A percentile compares a stretch with the other conserved stretches of the same genome.
These are phyloP conservation scores for Alternaria longipes DNA, from an alignment of 2,329 filamentous ascomycete species.

Conservation along the genomic window DNA sequence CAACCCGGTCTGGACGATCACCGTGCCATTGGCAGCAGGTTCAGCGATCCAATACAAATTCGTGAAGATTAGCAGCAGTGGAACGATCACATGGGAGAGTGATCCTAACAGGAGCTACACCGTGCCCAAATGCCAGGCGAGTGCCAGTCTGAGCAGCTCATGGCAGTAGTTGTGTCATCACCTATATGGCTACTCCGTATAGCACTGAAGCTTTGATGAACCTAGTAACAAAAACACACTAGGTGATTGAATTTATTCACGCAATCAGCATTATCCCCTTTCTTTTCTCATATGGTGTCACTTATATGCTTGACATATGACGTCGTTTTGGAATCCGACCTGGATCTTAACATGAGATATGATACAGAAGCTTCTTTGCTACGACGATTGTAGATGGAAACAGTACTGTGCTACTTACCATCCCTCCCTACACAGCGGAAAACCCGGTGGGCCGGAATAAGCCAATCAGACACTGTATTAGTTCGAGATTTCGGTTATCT, in stretches of 20 bases:
- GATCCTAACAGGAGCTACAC: conserved; percentile 55
- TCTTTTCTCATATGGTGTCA: background rate
- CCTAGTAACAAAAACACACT: background rate
- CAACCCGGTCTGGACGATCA: conserved; percentile 59
- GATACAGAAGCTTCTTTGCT: background rate
- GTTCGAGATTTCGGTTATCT: too few species aligned
- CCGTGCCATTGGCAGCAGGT: conserved; percentile 53
- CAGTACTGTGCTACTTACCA: background rate
- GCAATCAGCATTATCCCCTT: background rate
- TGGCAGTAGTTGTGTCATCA: conserved; percentile 21
- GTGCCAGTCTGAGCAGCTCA: conserved; percentile 33
- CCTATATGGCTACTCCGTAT: background rate
- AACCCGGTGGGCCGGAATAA: too few species aligned
- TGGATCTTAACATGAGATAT: background rate
- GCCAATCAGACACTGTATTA: too few species aligned
- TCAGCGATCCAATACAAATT: conserved; percentile 58
- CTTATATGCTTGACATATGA: background rate
- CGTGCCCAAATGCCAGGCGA: conserved; percentile 39
- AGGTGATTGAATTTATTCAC: background rate
- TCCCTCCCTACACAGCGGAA: too few species aligned
- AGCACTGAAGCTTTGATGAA: background rate
- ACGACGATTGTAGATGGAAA: background rate
- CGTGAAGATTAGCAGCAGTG: conserved; percentile 56
- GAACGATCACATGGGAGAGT: conserved; percentile 58
- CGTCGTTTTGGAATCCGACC: background rate